phyloP scores from a whole-genome alignment of 805 yeast genomes.

The Isabelozyma heimii region DNA sequence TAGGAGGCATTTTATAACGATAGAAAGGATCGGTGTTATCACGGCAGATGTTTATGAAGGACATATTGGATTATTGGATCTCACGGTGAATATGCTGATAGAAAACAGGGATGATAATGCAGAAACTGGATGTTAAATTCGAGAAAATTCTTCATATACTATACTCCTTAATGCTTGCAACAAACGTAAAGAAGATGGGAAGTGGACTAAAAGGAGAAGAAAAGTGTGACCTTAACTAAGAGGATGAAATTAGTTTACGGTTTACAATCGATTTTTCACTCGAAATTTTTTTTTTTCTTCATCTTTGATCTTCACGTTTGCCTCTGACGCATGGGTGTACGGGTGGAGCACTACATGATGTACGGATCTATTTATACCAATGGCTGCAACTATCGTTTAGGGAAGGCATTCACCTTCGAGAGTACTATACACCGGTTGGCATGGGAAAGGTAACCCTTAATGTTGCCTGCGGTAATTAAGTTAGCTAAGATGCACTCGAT shows the following conservation, averaged over 20 bases:
- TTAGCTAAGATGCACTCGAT: conserved; percentile 70
- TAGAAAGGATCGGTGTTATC: conserved; percentile 97
- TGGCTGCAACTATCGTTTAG: conserved; percentile 19
- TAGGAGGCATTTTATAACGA: conserved; percentile 99
- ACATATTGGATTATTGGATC: conserved; percentile 45
- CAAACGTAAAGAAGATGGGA: too few species aligned
- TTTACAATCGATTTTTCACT: too few species aligned
- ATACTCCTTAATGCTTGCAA: background rate
- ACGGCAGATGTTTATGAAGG: conserved; percentile 90
- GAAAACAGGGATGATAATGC: background rate
- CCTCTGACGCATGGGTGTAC: background rate
- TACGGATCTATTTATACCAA: background rate
- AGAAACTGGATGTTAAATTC: background rate
- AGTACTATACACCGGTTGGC: conserved; percentile 69
- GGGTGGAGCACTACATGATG: background rate
- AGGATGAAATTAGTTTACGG: background rate
- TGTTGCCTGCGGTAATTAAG: conserved; percentile 53
- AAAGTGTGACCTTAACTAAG: background rate
- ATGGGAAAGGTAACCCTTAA: conserved; percentile 84
- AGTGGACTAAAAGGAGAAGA: background rate
- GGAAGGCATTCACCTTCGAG: conserved; percentile 74
- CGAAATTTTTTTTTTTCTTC: too few species aligned
- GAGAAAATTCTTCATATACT: background rate
- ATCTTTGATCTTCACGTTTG: background rate
- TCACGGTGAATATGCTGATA: background rate